These are phyloP conservation scores for Ogataea nonfermentans DNA, from an alignment of 805 yeast species.

Conservation along the genomic window DNA sequence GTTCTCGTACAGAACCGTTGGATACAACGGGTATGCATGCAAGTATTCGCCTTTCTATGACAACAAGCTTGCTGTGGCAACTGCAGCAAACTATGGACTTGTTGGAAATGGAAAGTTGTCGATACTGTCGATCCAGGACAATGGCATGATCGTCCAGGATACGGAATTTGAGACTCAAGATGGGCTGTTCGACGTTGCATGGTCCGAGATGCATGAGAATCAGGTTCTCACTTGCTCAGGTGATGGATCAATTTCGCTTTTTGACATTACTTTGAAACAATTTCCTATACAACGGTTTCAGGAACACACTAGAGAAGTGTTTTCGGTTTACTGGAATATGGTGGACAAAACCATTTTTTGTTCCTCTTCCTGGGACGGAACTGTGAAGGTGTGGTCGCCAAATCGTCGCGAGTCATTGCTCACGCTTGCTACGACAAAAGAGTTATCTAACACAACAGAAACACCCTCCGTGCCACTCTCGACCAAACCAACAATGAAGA, in stretches of 20 bases:
- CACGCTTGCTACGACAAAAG: conserved; percentile 45
- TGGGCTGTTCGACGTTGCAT: conserved; percentile 80
- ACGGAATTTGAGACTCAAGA: conserved; percentile 85
- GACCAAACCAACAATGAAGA: conserved; percentile 34
- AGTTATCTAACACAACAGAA: conserved; percentile 21
- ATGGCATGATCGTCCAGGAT: conserved; percentile 58
- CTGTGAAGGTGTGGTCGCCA: conserved; percentile 78
- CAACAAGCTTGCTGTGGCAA: conserved; percentile 83
- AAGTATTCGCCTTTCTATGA: conserved; percentile 92
- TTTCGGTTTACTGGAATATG: conserved; percentile 38
- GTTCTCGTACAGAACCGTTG: conserved; percentile 72
- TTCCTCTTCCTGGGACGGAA: conserved; percentile 91
- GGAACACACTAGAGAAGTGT: conserved; percentile 60
- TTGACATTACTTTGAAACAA: conserved; percentile 64
- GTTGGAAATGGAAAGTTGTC: conserved; percentile 90
- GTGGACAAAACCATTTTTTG: conserved; percentile 56
- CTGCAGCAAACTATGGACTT: conserved; percentile 89
- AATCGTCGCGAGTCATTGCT: conserved; percentile 51
- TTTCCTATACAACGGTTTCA: conserved; percentile 73
- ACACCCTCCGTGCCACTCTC: conserved; percentile 33
- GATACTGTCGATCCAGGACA: conserved; percentile 62
- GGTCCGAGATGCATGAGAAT: conserved; percentile 91
- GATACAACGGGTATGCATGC: conserved; percentile 84
- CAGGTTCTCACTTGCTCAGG: conserved; percentile 83
- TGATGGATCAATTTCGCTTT: conserved; percentile 82